A percentile compares a stretch with the other conserved stretches of the same genome.
Evolutionary conservation across 2,329 filamentous ascomycete species (phyloP).

Genomic region (Talaromyces piceae): DNA sequence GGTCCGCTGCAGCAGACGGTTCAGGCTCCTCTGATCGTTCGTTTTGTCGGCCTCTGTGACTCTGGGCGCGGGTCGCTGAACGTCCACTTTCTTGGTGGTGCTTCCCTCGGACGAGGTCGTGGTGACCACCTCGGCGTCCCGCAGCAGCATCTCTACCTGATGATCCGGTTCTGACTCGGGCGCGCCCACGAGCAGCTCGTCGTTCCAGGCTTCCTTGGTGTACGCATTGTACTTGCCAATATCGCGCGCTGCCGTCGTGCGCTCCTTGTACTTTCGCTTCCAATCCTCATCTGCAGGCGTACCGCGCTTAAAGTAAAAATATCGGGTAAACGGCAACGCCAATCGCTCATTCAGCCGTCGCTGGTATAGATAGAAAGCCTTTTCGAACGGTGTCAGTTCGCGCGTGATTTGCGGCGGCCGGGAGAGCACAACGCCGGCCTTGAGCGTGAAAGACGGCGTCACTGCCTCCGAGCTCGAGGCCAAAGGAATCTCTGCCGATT

Average conservation of each 20-base stretch:
- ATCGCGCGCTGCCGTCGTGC: slow-evolving; percentile 72
- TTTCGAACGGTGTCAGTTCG: slow-evolving; percentile 78
- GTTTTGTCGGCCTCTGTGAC: slow-evolving; percentile 69
- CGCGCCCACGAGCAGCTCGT: slow-evolving; percentile 75
- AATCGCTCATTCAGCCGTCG: slow-evolving; percentile 92
- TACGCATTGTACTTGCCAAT: slow-evolving; percentile 77
- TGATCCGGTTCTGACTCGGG: slow-evolving; percentile 56
- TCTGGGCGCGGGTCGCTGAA: slow-evolving; percentile 64
- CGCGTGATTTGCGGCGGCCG: slow-evolving; percentile 82
- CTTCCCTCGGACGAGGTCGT: slow-evolving; percentile 32
- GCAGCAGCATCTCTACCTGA: slow-evolving; percentile 61
- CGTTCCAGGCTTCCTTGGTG: slow-evolving; percentile 73
- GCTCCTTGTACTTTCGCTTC: slow-evolving; percentile 74
- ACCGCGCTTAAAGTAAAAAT: slow-evolving; percentile 91
- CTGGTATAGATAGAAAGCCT: slow-evolving; percentile 93
- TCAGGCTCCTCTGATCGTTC: slow-evolving; percentile 68
- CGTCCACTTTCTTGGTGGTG: slow-evolving; percentile 50
- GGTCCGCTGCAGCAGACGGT: slow-evolving; percentile 70
- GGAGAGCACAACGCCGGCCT: slow-evolving; percentile 72
- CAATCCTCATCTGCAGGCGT: slow-evolving; percentile 80
- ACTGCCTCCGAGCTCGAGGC: slow-evolving; percentile 33
- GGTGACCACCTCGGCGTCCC: slow-evolving; percentile 58
- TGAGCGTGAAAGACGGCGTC: slow-evolving; percentile 38
- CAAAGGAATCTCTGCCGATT: slow-evolving; percentile 25
- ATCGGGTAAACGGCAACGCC: slow-evolving; percentile 75